Evolutionary conservation across 257 asterid genomes (phyloP).

Genomic region (Eustoma russellianum): DNA sequence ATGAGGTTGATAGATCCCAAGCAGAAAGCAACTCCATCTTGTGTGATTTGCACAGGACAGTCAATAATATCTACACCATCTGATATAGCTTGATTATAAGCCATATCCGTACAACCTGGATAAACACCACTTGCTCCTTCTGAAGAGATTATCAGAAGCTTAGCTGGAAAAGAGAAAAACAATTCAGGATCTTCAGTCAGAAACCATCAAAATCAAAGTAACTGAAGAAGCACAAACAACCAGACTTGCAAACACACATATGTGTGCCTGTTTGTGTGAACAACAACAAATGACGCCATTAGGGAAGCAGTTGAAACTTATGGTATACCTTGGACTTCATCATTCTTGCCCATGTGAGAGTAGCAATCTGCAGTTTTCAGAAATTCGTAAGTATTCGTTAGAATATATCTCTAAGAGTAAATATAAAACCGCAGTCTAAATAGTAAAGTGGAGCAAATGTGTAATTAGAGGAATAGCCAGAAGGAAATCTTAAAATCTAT

Average conservation of each 20-base stretch:
- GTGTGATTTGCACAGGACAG: conserved; percentile 72
- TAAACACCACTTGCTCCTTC: conserved; percentile 89
- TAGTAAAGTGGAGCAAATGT: neutral
- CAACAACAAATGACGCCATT: neutral
- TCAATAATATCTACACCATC: conserved; percentile 75
- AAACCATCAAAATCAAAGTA: too few relatives aligned
- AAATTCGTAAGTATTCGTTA: conserved; percentile 10
- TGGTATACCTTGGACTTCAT: conserved; percentile 32
- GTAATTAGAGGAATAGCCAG: too few relatives aligned
- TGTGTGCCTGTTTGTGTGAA: too few relatives aligned
- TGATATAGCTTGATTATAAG: conserved; percentile 53
- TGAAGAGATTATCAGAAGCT: conserved; percentile 38
- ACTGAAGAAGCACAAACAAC: too few relatives aligned
- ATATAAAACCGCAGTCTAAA: neutral
- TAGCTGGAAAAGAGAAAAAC: conserved; percentile 27
- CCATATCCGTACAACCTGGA: conserved; percentile 69
- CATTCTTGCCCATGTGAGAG: conserved; percentile 51
- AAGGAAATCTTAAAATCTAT: too few relatives aligned
- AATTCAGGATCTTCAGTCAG: conserved; percentile 1
- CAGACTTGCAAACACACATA: too few relatives aligned
- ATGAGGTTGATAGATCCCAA: conserved; percentile 63
- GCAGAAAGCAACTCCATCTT: conserved; percentile 60
- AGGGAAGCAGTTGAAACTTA: conserved; percentile 10
- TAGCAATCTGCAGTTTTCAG: conserved; percentile 56
- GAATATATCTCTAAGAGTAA: neutral